phyloP scores from a whole-genome alignment of 352 stramenopile species.

The Aphanomyces cochlioides region DNA sequence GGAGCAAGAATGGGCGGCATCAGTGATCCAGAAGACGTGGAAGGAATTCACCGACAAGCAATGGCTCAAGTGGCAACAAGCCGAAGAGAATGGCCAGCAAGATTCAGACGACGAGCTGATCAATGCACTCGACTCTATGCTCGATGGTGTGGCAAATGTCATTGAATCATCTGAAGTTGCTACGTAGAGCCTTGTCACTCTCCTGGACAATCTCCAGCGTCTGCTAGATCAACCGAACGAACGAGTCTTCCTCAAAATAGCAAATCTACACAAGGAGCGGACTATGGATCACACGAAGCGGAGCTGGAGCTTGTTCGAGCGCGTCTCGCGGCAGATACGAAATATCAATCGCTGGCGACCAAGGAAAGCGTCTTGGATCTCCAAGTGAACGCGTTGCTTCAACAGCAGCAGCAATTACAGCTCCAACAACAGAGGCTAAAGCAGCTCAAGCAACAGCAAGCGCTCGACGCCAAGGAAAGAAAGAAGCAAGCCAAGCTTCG shows the following conservation, averaged over 20 bases:
- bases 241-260: no score
- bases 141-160: no score
- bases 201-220: no score
- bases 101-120: slow-evolving; percentile 1
- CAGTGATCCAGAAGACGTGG: slow-evolving; percentile 24
- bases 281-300: no score
- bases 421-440: slow-evolving; percentile 14
- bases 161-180: no score
- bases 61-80: slow-evolving; percentile 13
- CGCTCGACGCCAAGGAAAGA: slow-evolving; percentile 13
- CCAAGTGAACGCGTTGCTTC: slow-evolving; percentile 7
- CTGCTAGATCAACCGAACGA: no score
- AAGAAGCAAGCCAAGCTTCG: slow-evolving; percentile 18
- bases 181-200: no score
- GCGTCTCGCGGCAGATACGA: slow-evolving; percentile 4
- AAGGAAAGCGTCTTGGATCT: slow-evolving; percentile 19
- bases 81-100: background rate
- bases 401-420: slow-evolving; percentile 16
- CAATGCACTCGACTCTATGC: background rate
- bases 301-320: background rate
- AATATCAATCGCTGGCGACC: slow-evolving; percentile 18
- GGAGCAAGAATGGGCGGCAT: slow-evolving; percentile 22
- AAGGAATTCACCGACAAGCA: slow-evolving; percentile 19
- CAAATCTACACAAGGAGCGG: no score
- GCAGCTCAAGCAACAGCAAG: background rate